Percentiles rank a stretch among this genome's conserved stretches.
Conservation (phyloP, 306 rosid species). For the Geum urbanum region DNA sequence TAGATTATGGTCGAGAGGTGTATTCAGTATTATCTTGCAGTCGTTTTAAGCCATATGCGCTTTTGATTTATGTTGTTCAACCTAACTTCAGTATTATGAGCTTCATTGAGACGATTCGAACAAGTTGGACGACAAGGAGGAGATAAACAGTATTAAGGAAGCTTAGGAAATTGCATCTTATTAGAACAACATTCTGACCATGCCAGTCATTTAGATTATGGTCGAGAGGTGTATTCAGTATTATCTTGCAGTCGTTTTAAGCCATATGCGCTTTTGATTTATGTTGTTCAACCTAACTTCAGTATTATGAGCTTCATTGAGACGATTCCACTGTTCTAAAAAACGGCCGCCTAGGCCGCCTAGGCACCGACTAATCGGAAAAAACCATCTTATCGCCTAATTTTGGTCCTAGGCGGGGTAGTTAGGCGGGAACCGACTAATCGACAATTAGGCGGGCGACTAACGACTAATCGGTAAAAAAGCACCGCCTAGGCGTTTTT, state of each 20-base stretch:
- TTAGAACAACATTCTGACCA: neutral
- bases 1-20: neutral
- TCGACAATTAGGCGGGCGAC: too few species aligned
- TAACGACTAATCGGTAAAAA: too few species aligned
- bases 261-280: neutral
- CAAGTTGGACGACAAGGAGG: constrained; percentile 16
- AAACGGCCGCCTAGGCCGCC: too few species aligned
- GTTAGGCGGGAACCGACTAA: too few species aligned
- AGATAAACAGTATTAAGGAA: neutral
- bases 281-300: neutral
- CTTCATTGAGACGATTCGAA: constrained; percentile 50
- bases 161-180: neutral
- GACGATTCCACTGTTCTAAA: too few species aligned
- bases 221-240: neutral
- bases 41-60: neutral
- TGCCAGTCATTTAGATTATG: neutral
- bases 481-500: too few species aligned
- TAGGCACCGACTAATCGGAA: too few species aligned
- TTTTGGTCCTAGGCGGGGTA: too few species aligned
- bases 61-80: neutral
- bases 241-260: neutral
- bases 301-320: constrained; percentile 45
- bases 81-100: constrained; percentile 18
- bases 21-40: neutral
- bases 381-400: too few species aligned